Evolutionary conservation across 768 basidiomycete species (phyloP), one percentile per base, ranked within the genome.

Genomic region (Leccinum aurantiacum): DNA sequence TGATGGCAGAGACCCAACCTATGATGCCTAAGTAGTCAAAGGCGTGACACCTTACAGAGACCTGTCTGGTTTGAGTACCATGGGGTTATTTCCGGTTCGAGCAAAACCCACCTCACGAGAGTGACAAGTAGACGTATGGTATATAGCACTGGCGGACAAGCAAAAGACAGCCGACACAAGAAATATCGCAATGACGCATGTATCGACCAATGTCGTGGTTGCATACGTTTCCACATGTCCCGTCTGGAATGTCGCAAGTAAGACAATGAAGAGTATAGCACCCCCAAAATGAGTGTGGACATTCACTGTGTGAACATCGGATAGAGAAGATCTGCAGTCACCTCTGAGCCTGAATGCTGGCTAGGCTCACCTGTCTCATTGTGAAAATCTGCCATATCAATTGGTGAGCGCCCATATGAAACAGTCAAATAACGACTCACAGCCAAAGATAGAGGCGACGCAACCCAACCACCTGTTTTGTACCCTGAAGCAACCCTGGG

Each of bases 1-100:
- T 55, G 58, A 54, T 56, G 25, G 15, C 15, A 49, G 41, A 50
- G 17, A 53, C 62, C 78, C 55, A 53, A 89, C 82, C 75, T 63
- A 88, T 82, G 63, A 96, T 96, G 11, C 94, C 94, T 29, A 89
- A 76, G 72, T 95, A 90, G 74, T 90, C 91, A 49, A 89, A 75
- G 15, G 82, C 79, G 70, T 89, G 83, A 69, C 85, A 92, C 54
- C 75, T 75, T 38, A 79, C 72, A 29, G 83, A 77, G 47, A 88
- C 82, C 89, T 90, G 60, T 55, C 59, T 57, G 33, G n/a, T 22
- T n/a, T 60, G 13, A 62, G 31, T 11, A 35, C 25, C 41, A 35
- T 25, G 53, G 53, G 58, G 13, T 27, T 37, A 19, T 17, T 19
- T 35, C 25, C 22, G 10, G n/a, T 38, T 41, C 15, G 29, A 51